Evolutionary conservation across 116 monocot genomes (phyloP), one percentile per base, ranked within the genome.

Genomic region (Cymodocea nodosa): DNA sequence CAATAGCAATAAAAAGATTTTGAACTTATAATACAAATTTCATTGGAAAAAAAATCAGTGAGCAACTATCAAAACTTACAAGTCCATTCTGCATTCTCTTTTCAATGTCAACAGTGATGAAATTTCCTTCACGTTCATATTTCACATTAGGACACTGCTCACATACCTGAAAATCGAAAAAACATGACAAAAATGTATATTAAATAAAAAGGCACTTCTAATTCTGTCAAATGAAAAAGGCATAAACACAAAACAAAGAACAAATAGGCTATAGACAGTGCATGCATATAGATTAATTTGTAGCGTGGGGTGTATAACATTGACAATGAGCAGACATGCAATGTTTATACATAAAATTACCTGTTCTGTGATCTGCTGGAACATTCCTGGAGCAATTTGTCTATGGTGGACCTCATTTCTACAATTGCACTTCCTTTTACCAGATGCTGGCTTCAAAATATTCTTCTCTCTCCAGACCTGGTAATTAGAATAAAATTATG

Each of bases 391-490:
- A 65, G 74, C 98, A 77, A 99, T 99, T 89, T 99, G 98, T 35
- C 89, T 80, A 68, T 99, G 98, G 69, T 92, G 78, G 56, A 89
- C 92, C 79, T 99, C 92, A 71, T 99, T 99, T 73, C 92, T 88
- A 62, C 98, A 99, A 75, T 99, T 92, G 77, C 98, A 99, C 12
- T 80, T 77, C 71, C 98, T 86, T 81, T 99, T 99, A 15, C 98
- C 98, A 49, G 98, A 79, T 53, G 98, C 98, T 70, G 92, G 81
- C 76, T 99, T 99, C 75, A 99, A 71, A 34, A 92, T 79, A 81
- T 99, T 99, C 74, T 99, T 99, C 82, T 92, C 98, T 56, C 98
- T 89, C 98, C 98, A 99, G 62, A 99, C 89, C 98, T 99, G 66
- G 62, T 15, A 84, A 54, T 25, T 53, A 39, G 23, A 60, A 78